These are phyloP conservation scores for Pharnaceum exiguum DNA, from an alignment of 148 eudicot species.

Conservation along the genomic window DNA sequence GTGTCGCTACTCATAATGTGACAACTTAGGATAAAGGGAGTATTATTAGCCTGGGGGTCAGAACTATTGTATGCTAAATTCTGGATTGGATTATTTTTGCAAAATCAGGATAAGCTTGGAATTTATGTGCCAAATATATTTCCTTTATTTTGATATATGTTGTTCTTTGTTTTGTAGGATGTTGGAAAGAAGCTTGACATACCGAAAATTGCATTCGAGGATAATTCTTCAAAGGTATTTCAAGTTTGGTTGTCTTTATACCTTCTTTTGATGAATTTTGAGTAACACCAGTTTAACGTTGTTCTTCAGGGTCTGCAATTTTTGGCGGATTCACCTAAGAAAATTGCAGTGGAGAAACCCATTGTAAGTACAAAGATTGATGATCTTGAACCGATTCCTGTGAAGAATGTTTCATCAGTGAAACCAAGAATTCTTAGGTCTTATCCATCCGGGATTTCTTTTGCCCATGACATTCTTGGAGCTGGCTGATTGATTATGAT, in stretches of 20 bases:
- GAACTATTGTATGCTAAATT: too few relatives aligned
- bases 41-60: too few relatives aligned
- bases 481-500: conserved; percentile 20
- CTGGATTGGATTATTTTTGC: not conserved
- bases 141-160: conserved; percentile 3
- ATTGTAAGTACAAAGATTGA: conserved; percentile 20
- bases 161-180: conserved; percentile 42
- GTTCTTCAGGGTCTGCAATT: conserved; percentile 70
- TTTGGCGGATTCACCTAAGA: conserved; percentile 40
- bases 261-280: not conserved
- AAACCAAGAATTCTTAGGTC: conserved; percentile 71
- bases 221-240: conserved; percentile 55
- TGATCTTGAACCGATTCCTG: conserved; percentile 23
- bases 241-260: not conserved
- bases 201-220: conserved; percentile 40
- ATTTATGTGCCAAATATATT: not conserved
- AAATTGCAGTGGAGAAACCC: conserved; percentile 31
- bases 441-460: conserved; percentile 64
- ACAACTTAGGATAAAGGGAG: too few relatives aligned
- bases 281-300: conserved; percentile 16
- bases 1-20: too few relatives aligned
- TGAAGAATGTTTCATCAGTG: conserved; percentile 22
- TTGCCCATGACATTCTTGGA: conserved; percentile 35
- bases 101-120: not conserved
- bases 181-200: conserved; percentile 42